A percentile compares a stretch with the other conserved stretches of the same genome.
These are phyloP conservation scores for Pleoardoris graminearum DNA, from an alignment of 2,329 filamentous ascomycete species.

Conservation along the genomic window DNA sequence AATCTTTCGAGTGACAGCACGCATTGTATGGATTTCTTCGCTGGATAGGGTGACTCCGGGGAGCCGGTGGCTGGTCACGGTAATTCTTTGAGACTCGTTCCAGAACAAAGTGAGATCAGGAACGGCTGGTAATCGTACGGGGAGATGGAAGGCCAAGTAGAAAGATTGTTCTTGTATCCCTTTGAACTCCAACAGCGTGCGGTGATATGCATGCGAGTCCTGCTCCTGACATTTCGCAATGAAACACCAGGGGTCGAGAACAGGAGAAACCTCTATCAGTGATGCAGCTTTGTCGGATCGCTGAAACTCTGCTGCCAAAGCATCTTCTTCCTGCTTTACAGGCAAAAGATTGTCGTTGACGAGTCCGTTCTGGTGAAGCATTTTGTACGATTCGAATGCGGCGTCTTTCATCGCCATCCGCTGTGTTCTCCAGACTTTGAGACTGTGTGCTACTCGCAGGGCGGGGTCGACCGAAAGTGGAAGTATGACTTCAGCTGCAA, in stretches of 20 bases:
- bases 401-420: slow-evolving; percentile 77
- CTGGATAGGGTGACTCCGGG: slow-evolving; percentile 12
- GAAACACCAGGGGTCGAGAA: slow-evolving; percentile 37
- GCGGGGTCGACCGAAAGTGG: slow-evolving; percentile 69
- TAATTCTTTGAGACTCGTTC: slow-evolving; percentile 33
- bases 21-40: slow-evolving; percentile 24
- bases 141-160: slow-evolving; percentile 28
- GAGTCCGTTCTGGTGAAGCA: slow-evolving; percentile 69
- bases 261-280: slow-evolving; percentile 27
- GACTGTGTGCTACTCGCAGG: slow-evolving; percentile 60
- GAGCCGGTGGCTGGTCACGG: slow-evolving; percentile 20
- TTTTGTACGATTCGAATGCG: slow-evolving; percentile 76
- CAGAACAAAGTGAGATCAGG: slow-evolving; percentile 32
- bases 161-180: slow-evolving; percentile 16
- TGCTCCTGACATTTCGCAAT: slow-evolving; percentile 20
- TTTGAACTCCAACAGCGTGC: slow-evolving; percentile 22
- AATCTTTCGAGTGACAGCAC: slow-evolving; percentile 30
- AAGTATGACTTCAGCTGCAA: slow-evolving; percentile 67
- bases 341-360: slow-evolving; percentile 81
- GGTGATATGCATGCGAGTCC: slow-evolving; percentile 22
- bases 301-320: slow-evolving; percentile 25
- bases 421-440: slow-evolving; percentile 68
- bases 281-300: slow-evolving; percentile 31
- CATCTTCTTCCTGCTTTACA: slow-evolving; percentile 39
- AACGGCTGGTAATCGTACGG: slow-evolving; percentile 23